Evolutionary conservation across 495 filamentous ascomycete genomes (phyloP), one percentile per base, ranked within the genome.

Genomic region (Hypoxylon cercidicola): DNA sequence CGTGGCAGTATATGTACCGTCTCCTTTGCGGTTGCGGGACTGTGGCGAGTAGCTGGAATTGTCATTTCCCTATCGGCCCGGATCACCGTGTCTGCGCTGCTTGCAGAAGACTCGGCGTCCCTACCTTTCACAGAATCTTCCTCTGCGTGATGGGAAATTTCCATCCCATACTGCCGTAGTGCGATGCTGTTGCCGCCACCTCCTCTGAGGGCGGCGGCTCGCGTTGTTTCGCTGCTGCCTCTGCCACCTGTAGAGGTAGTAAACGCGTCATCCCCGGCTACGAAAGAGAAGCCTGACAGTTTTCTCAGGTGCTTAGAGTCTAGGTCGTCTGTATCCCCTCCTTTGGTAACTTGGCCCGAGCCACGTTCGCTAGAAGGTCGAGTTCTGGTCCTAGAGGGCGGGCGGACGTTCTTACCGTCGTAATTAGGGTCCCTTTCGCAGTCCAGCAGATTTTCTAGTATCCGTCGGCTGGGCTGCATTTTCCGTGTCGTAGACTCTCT

Each of bases 221-320:
- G 11, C 13, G 20, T 30, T 4, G 11, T 41, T 15, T 23, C 18
- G 8, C 19, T 15, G n/a, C 9, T 23, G 9, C 28, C 8, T 12
- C 18, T 8, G 21, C 20, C 18, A 12, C 25, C 20, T 30, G 30
- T 18, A 3, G 50, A 16, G n/a, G 46, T 12, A 8, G 35, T 44
- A 21, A 46, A 55, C 13, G 23, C 20, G 13, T 69, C 65, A 28
- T 69, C 65, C 23, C 65, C 65, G 2, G 65, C 44, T 4, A 52
- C 18, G 28, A 69, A 69, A 11, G 65, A 64, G 32, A 69, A 64
- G 23, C 55, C 52, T 10, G 60, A 69, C 9, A 54, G 30, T 15
- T 50, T 45, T 45, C 55, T 55, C 28, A 43, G 21, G 19, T 59
- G 49, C 12, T 18, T 49, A 11, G 13, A 57, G 32, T 60, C 48